A percentile compares a stretch with the other conserved stretches of the same genome.
Conservation (phyloP, 768 basidiomycete species). For the Dacryopinax primogenitus region DNA sequence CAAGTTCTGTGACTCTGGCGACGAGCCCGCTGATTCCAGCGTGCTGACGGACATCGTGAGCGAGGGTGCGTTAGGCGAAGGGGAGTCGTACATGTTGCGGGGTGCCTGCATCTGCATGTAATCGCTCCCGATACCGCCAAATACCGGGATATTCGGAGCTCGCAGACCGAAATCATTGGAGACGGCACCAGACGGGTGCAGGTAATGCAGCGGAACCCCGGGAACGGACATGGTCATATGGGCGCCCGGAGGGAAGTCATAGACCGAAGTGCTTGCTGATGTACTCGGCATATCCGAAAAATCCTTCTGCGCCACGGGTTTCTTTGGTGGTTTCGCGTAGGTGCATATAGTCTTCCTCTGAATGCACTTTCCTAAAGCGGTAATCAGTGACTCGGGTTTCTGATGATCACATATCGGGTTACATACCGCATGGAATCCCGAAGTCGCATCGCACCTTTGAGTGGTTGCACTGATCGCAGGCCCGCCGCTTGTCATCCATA, state of each 20-base stretch:
- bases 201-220: slow-evolving; percentile 7
- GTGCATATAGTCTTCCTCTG: slow-evolving; percentile 12
- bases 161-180: slow-evolving; percentile 6
- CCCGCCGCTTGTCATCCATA: slow-evolving; percentile 20
- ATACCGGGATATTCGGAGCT: background rate
- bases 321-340: slow-evolving; percentile 7
- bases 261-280: background rate
- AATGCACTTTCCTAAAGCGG: slow-evolving; percentile 10
- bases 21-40: slow-evolving; percentile 4
- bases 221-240: slow-evolving; percentile 6
- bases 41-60: slow-evolving; percentile 7
- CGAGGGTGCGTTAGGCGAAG: slow-evolving; percentile 8
- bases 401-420: background rate
- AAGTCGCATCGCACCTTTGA: slow-evolving; percentile 34
- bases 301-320: background rate
- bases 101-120: background rate
- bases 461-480: slow-evolving; percentile 75
- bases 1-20: background rate
- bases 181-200: slow-evolving; percentile 2
- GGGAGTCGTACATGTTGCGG: slow-evolving; percentile 9
- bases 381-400: background rate
- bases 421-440: slow-evolving; percentile 16
- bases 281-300: slow-evolving; percentile 4
- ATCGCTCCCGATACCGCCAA: slow-evolving; percentile 5
- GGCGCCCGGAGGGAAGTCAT: background rate